A percentile compares a stretch with the other conserved stretches of the same genome.
These are phyloP conservation scores for Alisma plantagoaquatica DNA, from an alignment of 106 monocot genomes.

Conservation along the genomic window DNA sequence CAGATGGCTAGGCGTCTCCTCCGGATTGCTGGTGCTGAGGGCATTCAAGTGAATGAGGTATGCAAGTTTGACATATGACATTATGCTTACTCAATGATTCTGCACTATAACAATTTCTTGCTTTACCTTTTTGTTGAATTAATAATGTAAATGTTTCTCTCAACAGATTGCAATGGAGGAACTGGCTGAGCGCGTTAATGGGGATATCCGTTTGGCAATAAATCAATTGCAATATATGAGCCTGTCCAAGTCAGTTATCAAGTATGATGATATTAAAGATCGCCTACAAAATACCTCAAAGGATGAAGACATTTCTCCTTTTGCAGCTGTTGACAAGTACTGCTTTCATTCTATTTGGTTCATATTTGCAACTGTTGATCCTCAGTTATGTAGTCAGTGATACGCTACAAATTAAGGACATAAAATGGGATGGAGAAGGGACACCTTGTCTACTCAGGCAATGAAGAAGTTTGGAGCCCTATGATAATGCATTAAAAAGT, in stretches of 20 bases:
- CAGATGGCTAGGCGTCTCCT: slow-evolving; percentile 92
- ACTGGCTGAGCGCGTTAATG: slow-evolving; percentile 86
- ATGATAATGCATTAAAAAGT: too few species aligned
- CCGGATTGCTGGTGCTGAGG: slow-evolving; percentile 75
- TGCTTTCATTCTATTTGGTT: slow-evolving; percentile 8
- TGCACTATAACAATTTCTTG: too few species aligned
- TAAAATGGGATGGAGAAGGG: too few species aligned
- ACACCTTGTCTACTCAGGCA: too few species aligned
- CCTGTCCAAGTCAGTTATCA: slow-evolving; percentile 63
- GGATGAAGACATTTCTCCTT: slow-evolving; percentile 99
- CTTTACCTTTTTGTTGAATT: too few species aligned
- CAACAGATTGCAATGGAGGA: slow-evolving; percentile 89
- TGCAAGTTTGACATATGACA: too few species aligned
- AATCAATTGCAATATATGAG: slow-evolving; percentile 99
- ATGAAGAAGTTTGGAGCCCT: too few species aligned
- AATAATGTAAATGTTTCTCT: too few species aligned
- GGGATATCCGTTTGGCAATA: slow-evolving; percentile 94
- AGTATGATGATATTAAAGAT: slow-evolving; percentile 84
- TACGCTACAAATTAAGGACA: too few species aligned
- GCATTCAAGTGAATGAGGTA: slow-evolving; percentile 90
- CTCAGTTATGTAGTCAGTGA: too few species aligned
- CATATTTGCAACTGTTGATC: too few species aligned
- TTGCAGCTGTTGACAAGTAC: slow-evolving; percentile 98
- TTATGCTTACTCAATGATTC: too few species aligned
- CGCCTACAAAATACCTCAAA: slow-evolving; percentile 79